Conservation (phyloP, 1,139 yeast genomes). For the Arxiozyma telluris region DNA sequence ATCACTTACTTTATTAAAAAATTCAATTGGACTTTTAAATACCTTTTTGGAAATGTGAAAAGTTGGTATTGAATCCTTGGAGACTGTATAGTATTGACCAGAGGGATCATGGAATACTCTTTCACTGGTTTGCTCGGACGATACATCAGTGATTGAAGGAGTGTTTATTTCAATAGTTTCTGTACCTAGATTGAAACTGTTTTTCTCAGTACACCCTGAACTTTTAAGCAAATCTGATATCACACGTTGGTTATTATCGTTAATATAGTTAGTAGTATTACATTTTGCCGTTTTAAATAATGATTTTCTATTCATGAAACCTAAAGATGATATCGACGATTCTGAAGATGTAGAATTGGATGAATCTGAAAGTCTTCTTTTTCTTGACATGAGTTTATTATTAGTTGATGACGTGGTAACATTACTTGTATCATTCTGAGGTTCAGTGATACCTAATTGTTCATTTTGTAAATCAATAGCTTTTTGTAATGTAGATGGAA, state of each 20-base stretch:
- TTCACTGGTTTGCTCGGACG: background rate
- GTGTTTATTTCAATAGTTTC: background rate
- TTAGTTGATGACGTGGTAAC: background rate
- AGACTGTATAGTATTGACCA: conserved; percentile 14
- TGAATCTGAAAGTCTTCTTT: background rate
- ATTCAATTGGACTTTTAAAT: conserved; percentile 36
- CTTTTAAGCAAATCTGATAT: background rate
- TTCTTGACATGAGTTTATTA: background rate
- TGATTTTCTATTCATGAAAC: background rate
- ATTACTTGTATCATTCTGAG: background rate
- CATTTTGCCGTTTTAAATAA: background rate
- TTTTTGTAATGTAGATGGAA: conserved; percentile 1
- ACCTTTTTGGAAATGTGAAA: conserved; percentile 39
- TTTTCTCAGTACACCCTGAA: background rate
- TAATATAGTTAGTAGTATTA: background rate
- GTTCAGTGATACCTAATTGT: conserved; percentile 1
- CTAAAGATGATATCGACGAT: background rate
- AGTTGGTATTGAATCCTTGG: conserved; percentile 34
- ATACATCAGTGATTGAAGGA: background rate
- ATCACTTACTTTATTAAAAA: conserved; percentile 40
- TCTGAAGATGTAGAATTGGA: background rate
- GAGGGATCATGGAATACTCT: conserved; percentile 11
- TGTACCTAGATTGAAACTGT: background rate
- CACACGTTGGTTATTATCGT: background rate
- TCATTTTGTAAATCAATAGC: conserved; percentile 3